Conservation (phyloP, 768 basidiomycete genomes). For the Suillus subluteus region DNA sequence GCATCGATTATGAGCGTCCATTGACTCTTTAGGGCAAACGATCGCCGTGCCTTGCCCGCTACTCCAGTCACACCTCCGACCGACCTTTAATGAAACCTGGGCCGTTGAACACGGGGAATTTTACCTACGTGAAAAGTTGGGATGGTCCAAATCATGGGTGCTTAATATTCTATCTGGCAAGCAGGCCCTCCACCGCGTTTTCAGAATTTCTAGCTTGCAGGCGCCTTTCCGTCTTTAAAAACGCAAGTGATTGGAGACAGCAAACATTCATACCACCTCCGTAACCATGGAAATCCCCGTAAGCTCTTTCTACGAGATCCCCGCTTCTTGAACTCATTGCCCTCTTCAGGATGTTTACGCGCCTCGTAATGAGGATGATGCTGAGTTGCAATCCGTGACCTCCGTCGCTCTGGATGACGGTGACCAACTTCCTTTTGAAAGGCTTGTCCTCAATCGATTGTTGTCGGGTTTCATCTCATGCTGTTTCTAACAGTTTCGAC, state of each 20-base stretch:
- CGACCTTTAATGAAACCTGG: background rate
- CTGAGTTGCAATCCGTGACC: background rate
- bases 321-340: background rate
- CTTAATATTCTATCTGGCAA: background rate
- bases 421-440: background rate
- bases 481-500: background rate
- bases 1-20: background rate
- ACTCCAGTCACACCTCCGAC: background rate
- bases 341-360: background rate
- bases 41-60: background rate
- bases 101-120: background rate
- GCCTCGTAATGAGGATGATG: background rate
- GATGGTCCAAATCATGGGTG: background rate
- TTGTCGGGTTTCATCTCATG: background rate
- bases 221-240: background rate
- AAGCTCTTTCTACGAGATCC: background rate
- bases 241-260: background rate
- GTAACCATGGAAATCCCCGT: background rate
- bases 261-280: background rate
- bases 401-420: background rate
- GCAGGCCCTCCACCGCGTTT: background rate
- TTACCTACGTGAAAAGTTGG: background rate
- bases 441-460: background rate
- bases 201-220: too few relatives aligned
- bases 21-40: background rate